phyloP scores from a whole-genome alignment of 2,329 filamentous ascomycete genomes.

The Cercospora sesami region DNA sequence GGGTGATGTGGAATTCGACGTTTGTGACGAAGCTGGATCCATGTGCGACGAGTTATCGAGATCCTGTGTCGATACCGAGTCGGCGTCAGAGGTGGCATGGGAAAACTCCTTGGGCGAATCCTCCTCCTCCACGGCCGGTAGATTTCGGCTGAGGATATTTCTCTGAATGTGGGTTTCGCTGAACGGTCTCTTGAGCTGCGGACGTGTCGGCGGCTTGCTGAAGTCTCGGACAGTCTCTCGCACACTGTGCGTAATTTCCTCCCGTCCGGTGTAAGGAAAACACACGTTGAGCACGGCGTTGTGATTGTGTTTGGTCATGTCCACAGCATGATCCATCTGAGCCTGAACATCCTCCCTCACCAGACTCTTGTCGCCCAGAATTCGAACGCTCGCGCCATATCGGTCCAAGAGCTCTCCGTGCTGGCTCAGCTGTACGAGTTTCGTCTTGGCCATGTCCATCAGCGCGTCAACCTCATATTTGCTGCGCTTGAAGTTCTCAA shows the following conservation, averaged over 20 bases:
- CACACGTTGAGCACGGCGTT: slow-evolving; percentile 83
- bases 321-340: slow-evolving; percentile 81
- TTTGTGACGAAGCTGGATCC: slow-evolving; percentile 42
- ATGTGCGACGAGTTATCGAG: slow-evolving; percentile 37
- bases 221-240: slow-evolving; percentile 85
- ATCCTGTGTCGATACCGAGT: slow-evolving; percentile 33
- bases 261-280: slow-evolving; percentile 93
- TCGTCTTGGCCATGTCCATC: slow-evolving; percentile 97
- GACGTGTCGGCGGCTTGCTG: slow-evolving; percentile 59
- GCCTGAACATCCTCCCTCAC: slow-evolving; percentile 85
- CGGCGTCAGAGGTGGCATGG: slow-evolving; percentile 26
- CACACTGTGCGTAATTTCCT: slow-evolving; percentile 91
- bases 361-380: slow-evolving; percentile 80
- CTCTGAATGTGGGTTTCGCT: slow-evolving; percentile 84
- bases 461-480: slow-evolving; percentile 95
- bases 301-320: slow-evolving; percentile 83
- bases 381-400: slow-evolving; percentile 83
- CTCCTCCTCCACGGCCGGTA: slow-evolving; percentile 45
- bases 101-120: slow-evolving; percentile 21
- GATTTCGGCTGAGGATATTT: slow-evolving; percentile 64
- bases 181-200: slow-evolving; percentile 64
- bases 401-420: slow-evolving; percentile 91
- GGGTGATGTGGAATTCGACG: slow-evolving; percentile 43
- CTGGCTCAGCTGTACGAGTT: slow-evolving; percentile 85
- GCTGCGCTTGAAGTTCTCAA: slow-evolving; percentile 97